Conservation (phyloP, 495 filamentous ascomycete species). For the Darksidea phi region DNA sequence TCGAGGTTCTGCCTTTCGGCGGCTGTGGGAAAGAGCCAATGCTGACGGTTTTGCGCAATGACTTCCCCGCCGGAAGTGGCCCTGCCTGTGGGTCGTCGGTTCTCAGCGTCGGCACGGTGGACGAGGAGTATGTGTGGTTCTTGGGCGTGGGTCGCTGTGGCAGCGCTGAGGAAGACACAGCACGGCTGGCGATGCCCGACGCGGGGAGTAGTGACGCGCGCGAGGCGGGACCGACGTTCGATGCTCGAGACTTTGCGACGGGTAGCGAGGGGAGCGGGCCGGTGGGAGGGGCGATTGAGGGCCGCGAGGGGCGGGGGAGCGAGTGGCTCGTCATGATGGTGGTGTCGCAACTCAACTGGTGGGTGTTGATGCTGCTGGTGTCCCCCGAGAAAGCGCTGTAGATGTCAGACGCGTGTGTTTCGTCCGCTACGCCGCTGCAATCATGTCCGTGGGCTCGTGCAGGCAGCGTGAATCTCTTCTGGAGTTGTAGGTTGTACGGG, state of each 20-base stretch:
- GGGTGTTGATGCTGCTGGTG: background rate
- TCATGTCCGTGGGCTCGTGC: constrained; percentile 22
- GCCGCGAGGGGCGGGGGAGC: constrained; percentile 63
- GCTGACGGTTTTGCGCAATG: constrained; percentile 80
- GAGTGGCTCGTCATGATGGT: constrained; percentile 44
- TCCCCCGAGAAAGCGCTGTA: background rate
- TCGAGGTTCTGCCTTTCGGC: constrained; percentile 60
- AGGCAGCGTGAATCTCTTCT: background rate
- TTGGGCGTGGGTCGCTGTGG: constrained; percentile 21
- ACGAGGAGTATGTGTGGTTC: constrained; percentile 33
- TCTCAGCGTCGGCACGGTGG: constrained; percentile 37
- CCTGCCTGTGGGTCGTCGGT: constrained; percentile 18
- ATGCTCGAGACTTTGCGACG: constrained; percentile 65
- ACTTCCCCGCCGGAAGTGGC: constrained; percentile 56
- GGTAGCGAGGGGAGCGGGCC: constrained; percentile 69
- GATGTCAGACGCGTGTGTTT: constrained; percentile 8
- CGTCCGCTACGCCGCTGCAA: constrained; percentile 8
- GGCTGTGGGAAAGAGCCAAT: constrained; percentile 93
- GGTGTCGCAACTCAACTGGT: background rate
- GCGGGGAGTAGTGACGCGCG: constrained; percentile 41
- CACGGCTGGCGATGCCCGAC: constrained; percentile 17
- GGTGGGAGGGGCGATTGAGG: constrained; percentile 62
- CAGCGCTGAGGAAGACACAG: constrained; percentile 35
- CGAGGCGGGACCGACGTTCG: constrained; percentile 52
- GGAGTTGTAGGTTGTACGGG: background rate